Percentiles rank a stretch among this genome's conserved stretches.
phyloP scores from a whole-genome alignment of 495 filamentous ascomycete species.

The Tetracladium setigerum region DNA sequence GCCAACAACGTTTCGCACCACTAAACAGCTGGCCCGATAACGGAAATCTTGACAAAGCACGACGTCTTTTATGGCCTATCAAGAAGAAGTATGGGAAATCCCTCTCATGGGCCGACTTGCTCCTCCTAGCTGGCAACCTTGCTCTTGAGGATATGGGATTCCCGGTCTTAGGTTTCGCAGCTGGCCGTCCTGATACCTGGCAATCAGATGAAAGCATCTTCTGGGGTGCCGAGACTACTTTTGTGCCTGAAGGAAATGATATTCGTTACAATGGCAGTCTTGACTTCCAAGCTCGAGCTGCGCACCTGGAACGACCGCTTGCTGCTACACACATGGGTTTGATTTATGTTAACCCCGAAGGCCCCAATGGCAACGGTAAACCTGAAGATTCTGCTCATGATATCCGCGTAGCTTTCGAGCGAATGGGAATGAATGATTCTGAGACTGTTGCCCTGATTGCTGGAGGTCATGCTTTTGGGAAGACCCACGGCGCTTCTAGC shows the following conservation, averaged over 20 bases:
- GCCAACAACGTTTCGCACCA: conserved; percentile 13
- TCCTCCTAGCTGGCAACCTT: conserved; percentile 9
- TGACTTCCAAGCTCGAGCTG: conserved; percentile 6
- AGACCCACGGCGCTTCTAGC: conserved; percentile 12
- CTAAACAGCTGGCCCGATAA: conserved; percentile 18
- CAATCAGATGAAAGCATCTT: conserved; percentile 14
- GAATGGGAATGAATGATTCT: conserved; percentile 15
- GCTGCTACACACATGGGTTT: conserved; percentile 15
- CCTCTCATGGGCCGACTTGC: conserved; percentile 13
- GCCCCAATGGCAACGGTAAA: conserved; percentile 12
- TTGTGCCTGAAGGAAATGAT: conserved; percentile 12
- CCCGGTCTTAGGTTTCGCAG: conserved; percentile 8
- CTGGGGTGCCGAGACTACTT: conserved; percentile 15
- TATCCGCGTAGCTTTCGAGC: conserved; percentile 9
- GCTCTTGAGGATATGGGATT: conserved; percentile 14
- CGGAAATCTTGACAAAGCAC: conserved; percentile 13
- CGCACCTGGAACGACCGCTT: conserved; percentile 5
- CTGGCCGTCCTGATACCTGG: conserved; percentile 12
- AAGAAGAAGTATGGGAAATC: conserved; percentile 16
- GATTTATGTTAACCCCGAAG: conserved; percentile 15
- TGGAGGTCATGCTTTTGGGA: conserved; percentile 14
- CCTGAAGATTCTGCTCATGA: conserved; percentile 9
- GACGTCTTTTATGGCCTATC: conserved; percentile 13
- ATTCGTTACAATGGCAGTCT: conserved; percentile 13
- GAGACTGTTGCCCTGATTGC: conserved; percentile 16